phyloP scores from a whole-genome alignment of 768 basidiomycete species.

The Mycena albidolilacea region DNA sequence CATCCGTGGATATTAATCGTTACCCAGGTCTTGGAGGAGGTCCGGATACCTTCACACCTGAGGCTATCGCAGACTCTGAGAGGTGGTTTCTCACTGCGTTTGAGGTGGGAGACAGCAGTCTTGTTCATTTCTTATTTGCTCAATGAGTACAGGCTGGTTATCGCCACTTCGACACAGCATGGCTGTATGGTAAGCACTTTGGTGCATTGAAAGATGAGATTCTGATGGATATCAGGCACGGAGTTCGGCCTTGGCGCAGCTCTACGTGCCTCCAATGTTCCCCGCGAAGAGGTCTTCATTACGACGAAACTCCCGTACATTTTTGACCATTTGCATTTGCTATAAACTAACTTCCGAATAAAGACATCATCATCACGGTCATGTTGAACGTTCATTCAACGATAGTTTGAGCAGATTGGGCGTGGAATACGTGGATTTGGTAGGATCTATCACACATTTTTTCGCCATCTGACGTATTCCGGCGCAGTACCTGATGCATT shows the following conservation, averaged over 20 bases:
- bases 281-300: slow-evolving; percentile 64
- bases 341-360: neutral
- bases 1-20: neutral
- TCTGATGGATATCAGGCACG: slow-evolving; percentile 45
- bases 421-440: slow-evolving; percentile 65
- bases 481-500: slow-evolving; percentile 65
- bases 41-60: slow-evolving; percentile 39
- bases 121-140: neutral
- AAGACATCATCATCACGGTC: slow-evolving; percentile 56
- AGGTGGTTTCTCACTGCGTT: slow-evolving; percentile 59
- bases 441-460: slow-evolving; percentile 20
- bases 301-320: slow-evolving; percentile 65
- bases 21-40: slow-evolving; percentile 22
- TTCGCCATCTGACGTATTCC: neutral
- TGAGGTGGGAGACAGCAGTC: slow-evolving; percentile 44
- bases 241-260: slow-evolving; percentile 61
- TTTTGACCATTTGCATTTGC: neutral
- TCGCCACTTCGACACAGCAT: slow-evolving; percentile 61
- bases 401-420: slow-evolving; percentile 57
- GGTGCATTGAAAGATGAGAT: neutral
- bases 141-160: slow-evolving; percentile 52
- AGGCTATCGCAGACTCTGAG: slow-evolving; percentile 51
- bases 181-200: slow-evolving; percentile 46
- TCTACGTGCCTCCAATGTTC: slow-evolving; percentile 63
- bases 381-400: slow-evolving; percentile 58